Evolutionary conservation across 345 rosid genomes (phyloP).

Genomic region (Kernera saxatilis): DNA sequence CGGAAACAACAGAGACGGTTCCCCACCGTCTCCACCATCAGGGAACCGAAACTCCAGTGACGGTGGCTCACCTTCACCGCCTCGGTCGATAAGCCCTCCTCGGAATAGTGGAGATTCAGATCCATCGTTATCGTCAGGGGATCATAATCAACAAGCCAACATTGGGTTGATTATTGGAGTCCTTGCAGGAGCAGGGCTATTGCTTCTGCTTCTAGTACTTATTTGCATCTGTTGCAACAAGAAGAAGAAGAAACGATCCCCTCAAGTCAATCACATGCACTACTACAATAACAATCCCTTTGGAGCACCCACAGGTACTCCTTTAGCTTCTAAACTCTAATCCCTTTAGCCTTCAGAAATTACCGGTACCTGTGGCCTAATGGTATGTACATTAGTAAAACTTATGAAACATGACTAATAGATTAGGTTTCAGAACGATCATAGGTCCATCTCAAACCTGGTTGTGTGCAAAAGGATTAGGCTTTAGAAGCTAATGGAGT

Average conservation of each 20-base stretch:
- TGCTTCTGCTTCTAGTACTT: conserved; percentile 29
- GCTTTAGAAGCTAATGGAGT: background rate
- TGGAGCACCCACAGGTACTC: conserved; percentile 25
- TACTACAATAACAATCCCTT: conserved; percentile 28
- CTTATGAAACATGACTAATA: background rate
- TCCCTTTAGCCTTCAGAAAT: background rate
- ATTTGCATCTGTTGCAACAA: conserved; percentile 30
- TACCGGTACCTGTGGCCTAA: background rate
- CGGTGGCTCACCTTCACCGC: conserved; percentile 17
- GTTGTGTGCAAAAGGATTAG: background rate
- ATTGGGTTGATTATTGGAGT: conserved; percentile 34
- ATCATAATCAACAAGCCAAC: background rate
- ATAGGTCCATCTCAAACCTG: background rate
- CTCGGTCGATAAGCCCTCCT: conserved; percentile 32
- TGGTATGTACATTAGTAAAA: background rate
- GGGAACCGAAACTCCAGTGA: conserved; percentile 11
- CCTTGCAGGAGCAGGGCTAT: conserved; percentile 31
- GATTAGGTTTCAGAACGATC: background rate
- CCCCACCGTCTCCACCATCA: conserved; percentile 6
- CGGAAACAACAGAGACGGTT: conserved; percentile 20
- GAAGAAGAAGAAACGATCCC: conserved; percentile 33
- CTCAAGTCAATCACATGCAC: conserved; percentile 25
- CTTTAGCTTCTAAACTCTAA: no score
- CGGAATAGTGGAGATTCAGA: conserved; percentile 17
- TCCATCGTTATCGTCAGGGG: background rate